Evolutionary conservation across 2,329 filamentous ascomycete genomes (phyloP), one percentile per base, ranked within the genome.

Genomic region (Fusarium solani-melongenae): DNA sequence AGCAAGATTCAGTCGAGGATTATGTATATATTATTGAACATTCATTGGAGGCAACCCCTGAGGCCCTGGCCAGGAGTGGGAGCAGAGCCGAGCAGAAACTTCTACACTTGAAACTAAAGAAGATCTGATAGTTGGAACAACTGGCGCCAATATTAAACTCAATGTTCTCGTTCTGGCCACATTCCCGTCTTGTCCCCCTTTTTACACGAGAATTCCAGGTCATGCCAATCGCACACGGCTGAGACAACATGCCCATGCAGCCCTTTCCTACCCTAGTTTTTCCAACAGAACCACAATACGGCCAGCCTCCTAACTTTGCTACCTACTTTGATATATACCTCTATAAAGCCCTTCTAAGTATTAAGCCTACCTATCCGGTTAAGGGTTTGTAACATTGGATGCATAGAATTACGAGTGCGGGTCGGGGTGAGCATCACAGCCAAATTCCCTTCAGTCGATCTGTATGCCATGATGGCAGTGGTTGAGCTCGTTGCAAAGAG

Each of bases 401-500:
- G 20, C 27, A 27, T 7, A 20, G n/a, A 20, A 12, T 2, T 10
- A 20, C 10, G n/a, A 20, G 17, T n/a, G 9, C 9, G 20, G 20
- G 39, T 22, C 7, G 22, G 20, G 39, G 39, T 44, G 22, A 44
- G 20, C 20, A 22, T 22, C 12, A 5, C 4, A 8, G 7, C 7
- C 11, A 22, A 24, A 8, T 8, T 6, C 20, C 17, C 29, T 22
- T 15, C 11, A 10, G 20, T 14, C 17, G 34, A 29, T 58, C 55
- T 7, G 8, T 9, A 20, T 17, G 22, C 15, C 55, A 20, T 27
- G 27, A 33, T 2, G 22, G 29, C 39, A 20, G 51, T 6, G 12
- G 12, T 5, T 95, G 94, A 20, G 29, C n/a, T 12, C 24, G 12
- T n/a, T 34, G n/a, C 6, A 15, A 55, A 22, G 31, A 24, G n/a